Conservation (phyloP, 1,284 basidiomycete species). For the Lentinula novae-zelandiae region DNA sequence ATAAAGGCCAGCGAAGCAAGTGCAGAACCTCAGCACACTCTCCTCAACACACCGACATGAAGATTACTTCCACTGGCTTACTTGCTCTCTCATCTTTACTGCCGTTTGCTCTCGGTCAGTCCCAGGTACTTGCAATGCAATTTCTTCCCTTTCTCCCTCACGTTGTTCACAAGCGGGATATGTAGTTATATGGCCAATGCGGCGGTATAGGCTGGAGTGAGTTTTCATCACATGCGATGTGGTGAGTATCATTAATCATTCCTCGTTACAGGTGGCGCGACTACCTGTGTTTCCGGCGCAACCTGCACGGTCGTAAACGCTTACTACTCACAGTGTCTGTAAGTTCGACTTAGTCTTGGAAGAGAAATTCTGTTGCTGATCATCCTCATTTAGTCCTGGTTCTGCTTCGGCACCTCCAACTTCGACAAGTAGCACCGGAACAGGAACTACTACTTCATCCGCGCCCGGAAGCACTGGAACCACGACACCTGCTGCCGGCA, state of each 20-base stretch:
- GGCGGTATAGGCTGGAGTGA: slow-evolving; percentile 50
- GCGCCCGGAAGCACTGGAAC: slow-evolving; percentile 24
- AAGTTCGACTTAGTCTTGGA: slow-evolving; percentile 18
- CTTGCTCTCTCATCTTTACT: slow-evolving; percentile 42
- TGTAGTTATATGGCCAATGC: slow-evolving; percentile 36
- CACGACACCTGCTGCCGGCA: slow-evolving; percentile 39
- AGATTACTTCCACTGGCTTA: slow-evolving; percentile 36
- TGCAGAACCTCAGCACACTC: background rate
- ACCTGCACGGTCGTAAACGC: slow-evolving; percentile 40
- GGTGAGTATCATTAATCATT: too few relatives aligned
- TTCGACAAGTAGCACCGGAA: slow-evolving; percentile 8
- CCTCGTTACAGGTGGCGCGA: slow-evolving; percentile 36
- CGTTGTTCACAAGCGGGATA: background rate
- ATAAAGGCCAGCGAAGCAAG: slow-evolving; percentile 2
- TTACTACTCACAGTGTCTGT: slow-evolving; percentile 60
- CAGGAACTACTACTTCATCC: slow-evolving; percentile 19
- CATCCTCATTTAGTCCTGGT: slow-evolving; percentile 23
- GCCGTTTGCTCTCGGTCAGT: slow-evolving; percentile 42
- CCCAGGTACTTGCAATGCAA: slow-evolving; percentile 19
- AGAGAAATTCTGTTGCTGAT: slow-evolving; percentile 3
- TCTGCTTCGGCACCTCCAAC: slow-evolving; percentile 18
- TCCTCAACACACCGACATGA: slow-evolving; percentile 32
- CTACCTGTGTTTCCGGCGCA: slow-evolving; percentile 40
- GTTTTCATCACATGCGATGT: slow-evolving; percentile 17
- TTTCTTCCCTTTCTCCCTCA: slow-evolving; percentile 16